phyloP scores from a whole-genome alignment of 208 protist species.

The Endotrypanum monterogeii region DNA sequence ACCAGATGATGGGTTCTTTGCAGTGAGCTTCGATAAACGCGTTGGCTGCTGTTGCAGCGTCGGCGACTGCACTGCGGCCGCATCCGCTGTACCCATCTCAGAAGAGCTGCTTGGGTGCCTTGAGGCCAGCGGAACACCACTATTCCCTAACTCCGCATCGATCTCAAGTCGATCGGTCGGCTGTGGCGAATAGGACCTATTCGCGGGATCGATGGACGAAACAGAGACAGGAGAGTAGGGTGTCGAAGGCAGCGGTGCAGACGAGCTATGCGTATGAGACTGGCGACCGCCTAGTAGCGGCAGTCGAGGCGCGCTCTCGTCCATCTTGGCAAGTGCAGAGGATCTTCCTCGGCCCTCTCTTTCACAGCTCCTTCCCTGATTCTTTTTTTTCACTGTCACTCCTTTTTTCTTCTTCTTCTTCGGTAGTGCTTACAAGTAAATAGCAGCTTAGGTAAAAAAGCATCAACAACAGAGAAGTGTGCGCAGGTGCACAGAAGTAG shows the following conservation, averaged over 20 bases:
- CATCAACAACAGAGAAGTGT: too few relatives aligned
- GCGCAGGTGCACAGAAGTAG: too few relatives aligned
- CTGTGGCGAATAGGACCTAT: slow-evolving; percentile 11
- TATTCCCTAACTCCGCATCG: slow-evolving; percentile 26
- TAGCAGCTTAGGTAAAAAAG: too few relatives aligned
- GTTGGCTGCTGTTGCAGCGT: neutral
- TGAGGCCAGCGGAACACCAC: slow-evolving; percentile 17
- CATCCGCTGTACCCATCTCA: neutral
- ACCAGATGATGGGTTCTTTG: neutral
- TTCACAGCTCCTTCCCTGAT: too few relatives aligned
- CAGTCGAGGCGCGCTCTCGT: slow-evolving; percentile 14
- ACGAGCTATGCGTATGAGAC: neutral
- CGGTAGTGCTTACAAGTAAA: neutral
- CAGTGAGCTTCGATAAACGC: neutral
- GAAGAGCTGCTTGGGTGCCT: slow-evolving; percentile 1
- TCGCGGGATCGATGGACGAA: slow-evolving; percentile 8
- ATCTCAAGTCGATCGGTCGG: slow-evolving; percentile 11
- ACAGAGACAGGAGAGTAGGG: neutral
- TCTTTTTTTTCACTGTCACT: neutral
- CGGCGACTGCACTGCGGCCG: neutral
- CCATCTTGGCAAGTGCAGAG: slow-evolving; percentile 10
- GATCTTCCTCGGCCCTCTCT: too few relatives aligned
- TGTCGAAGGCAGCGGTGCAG: neutral
- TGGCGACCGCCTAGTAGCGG: slow-evolving; percentile 25
- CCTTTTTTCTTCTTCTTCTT: neutral